A percentile compares a stretch with the other conserved stretches of the same genome.
Evolutionary conservation across 2,329 filamentous ascomycete genomes (phyloP).

Genomic region (Cucurbitaria berberidis): DNA sequence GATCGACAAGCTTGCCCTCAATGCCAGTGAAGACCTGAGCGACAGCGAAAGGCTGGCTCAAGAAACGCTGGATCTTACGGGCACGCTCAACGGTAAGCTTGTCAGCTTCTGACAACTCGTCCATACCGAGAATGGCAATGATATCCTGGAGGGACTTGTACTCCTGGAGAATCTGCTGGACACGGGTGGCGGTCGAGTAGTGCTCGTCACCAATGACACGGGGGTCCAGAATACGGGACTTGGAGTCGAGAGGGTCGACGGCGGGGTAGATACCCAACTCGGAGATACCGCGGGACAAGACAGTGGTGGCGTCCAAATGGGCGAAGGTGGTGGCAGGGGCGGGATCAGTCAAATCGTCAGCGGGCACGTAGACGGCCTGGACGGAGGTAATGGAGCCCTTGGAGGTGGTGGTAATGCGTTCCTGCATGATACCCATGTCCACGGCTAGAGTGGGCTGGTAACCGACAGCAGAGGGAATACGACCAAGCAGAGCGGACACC

Average conservation of each 20-base stretch:
- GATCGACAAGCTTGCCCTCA: conserved; percentile 94
- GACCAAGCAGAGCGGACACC: conserved; percentile 98
- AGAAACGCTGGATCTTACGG: conserved; percentile 99
- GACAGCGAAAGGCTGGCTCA: conserved; percentile 98
- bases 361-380: conserved; percentile 99
- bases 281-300: conserved; percentile 99
- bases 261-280: conserved; percentile 99
- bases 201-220: conserved; percentile 98
- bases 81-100: conserved; percentile 99
- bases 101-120: conserved; percentile 98
- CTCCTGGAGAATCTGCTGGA: conserved; percentile 99
- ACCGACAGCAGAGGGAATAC: conserved; percentile 99
- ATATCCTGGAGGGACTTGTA: conserved; percentile 99
- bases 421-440: conserved; percentile 71
- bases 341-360: conserved; percentile 99
- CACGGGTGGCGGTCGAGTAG: conserved; percentile 91
- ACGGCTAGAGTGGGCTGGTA: conserved; percentile 66
- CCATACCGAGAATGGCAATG: conserved; percentile 99
- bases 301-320: conserved; percentile 99
- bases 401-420: conserved; percentile 99
- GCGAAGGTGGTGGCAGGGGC: conserved; percentile 99
- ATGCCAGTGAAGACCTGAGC: conserved; percentile 88
- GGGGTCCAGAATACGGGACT: conserved; percentile 99
- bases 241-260: conserved; percentile 99
- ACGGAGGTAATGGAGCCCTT: conserved; percentile 99